These are phyloP conservation scores for Ogataea philodendri DNA, from an alignment of 805 yeast genomes.

Conservation along the genomic window DNA sequence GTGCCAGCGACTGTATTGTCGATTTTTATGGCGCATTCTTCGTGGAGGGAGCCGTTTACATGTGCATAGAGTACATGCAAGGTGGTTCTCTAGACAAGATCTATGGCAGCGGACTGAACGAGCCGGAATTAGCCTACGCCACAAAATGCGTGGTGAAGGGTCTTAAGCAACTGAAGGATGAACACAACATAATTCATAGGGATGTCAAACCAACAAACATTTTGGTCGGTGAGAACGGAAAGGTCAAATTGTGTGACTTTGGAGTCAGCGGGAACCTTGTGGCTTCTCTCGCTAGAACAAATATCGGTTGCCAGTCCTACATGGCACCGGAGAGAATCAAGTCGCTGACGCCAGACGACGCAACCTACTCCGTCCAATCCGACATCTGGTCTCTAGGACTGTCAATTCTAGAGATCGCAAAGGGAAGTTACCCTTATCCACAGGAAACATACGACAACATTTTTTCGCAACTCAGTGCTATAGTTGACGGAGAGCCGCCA, in stretches of 20 bases:
- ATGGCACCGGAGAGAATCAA: conserved; percentile 98
- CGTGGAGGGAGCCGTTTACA: conserved; percentile 95
- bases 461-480: conserved; percentile 90
- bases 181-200: conserved; percentile 89
- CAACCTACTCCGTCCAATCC: conserved; percentile 86
- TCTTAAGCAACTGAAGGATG: conserved; percentile 78
- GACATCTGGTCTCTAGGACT: conserved; percentile 96
- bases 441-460: conserved; percentile 89
- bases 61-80: conserved; percentile 98
- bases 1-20: conserved; percentile 86
- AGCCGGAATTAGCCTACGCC: conserved; percentile 74
- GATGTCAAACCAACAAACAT: conserved; percentile 97
- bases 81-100: conserved; percentile 91
- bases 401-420: conserved; percentile 81
- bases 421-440: conserved; percentile 94
- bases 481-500: conserved; percentile 97
- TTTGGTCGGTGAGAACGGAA: conserved; percentile 72
- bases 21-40: conserved; percentile 98
- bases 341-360: conserved; percentile 67
- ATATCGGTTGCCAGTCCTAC: conserved; percentile 95
- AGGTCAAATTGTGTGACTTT: conserved; percentile 89
- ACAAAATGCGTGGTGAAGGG: conserved; percentile 81
- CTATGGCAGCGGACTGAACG: conserved; percentile 73
- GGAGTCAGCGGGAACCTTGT: conserved; percentile 96
- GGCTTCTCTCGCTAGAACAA: conserved; percentile 91